Evolutionary conservation across 768 basidiomycete species (phyloP).

Genomic region (Amylocystis lapponica): DNA sequence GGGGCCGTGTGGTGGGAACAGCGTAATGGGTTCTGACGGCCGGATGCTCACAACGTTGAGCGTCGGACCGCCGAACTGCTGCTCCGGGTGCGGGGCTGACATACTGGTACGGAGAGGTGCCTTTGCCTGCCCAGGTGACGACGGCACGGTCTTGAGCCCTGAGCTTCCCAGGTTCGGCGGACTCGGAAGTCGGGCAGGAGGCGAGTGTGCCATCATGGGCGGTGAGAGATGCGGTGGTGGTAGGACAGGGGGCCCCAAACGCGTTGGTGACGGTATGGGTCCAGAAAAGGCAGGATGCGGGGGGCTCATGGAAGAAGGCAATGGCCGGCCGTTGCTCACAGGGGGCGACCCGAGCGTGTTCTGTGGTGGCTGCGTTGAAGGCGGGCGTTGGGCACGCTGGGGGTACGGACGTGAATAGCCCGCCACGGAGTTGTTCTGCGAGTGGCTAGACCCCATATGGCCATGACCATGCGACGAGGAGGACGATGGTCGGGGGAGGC

Average conservation of each 20-base stretch:
- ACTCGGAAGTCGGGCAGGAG: conserved; percentile 6
- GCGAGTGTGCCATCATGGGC: conserved; percentile 7
- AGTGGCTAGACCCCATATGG: conserved; percentile 2
- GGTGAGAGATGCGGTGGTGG: conserved; percentile 4
- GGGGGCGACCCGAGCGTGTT: conserved; percentile 9
- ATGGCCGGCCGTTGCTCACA: conserved; percentile 4
- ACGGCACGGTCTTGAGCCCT: conserved; percentile 9
- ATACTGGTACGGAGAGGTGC: conserved; percentile 9
- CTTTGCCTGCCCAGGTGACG: conserved; percentile 11
- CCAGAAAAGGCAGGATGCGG: conserved; percentile 3
- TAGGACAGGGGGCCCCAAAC: not conserved
- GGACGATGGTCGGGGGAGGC: conserved; percentile 14
- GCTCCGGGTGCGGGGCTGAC: conserved; percentile 7
- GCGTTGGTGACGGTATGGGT: conserved; percentile 7
- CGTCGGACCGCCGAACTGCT: conserved; percentile 4
- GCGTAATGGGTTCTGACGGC: not conserved
- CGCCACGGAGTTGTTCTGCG: not conserved
- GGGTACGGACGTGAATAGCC: no score
- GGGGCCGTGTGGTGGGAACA: conserved; percentile 6
- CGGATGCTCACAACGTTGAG: not conserved
- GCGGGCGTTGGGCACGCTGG: conserved; percentile 9
- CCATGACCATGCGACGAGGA: conserved; percentile 12
- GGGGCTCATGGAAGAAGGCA: conserved; percentile 3
- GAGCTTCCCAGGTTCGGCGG: conserved; percentile 10
- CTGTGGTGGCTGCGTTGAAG: conserved; percentile 3